phyloP scores from a whole-genome alignment of 345 rosid genomes.

The Moricandia arvensis region DNA sequence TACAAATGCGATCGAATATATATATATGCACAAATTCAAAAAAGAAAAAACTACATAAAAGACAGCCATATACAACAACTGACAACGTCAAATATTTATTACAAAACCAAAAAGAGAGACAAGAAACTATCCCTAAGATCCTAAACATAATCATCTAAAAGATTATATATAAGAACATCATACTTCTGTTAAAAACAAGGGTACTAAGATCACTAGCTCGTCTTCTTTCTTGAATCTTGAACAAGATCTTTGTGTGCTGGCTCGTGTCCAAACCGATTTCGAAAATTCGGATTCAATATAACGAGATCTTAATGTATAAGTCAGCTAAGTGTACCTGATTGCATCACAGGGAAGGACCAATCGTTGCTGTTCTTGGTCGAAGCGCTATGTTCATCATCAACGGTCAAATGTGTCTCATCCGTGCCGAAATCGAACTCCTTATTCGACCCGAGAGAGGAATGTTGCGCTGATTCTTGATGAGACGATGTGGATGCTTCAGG shows the following conservation, averaged over 20 bases:
- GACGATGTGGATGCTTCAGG: constrained; percentile 39
- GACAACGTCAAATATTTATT: constrained; percentile 26
- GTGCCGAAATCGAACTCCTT: constrained; percentile 71
- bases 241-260: constrained; percentile 12
- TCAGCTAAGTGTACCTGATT: constrained; percentile 60
- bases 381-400: constrained; percentile 44
- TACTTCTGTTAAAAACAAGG: background rate
- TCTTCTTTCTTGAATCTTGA: constrained; percentile 13
- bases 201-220: background rate
- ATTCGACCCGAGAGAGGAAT: constrained; percentile 53
- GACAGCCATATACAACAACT: constrained; percentile 17
- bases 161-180: background rate
- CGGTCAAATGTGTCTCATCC: constrained; percentile 54
- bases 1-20: background rate
- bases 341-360: constrained; percentile 88
- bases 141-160: constrained; percentile 11
- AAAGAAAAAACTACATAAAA: background rate
- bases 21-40: background rate
- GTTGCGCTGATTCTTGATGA: constrained; percentile 31
- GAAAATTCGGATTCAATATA: constrained; percentile 14
- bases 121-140: constrained; percentile 11
- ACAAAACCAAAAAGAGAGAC: constrained; percentile 20
- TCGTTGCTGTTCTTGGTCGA: constrained; percentile 33
- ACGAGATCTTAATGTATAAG: background rate
- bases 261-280: background rate